Evolutionary conservation across 1,139 yeast genomes (phyloP), one percentile per base, ranked within the genome.

Genomic region (Blastobotrys proliferans): DNA sequence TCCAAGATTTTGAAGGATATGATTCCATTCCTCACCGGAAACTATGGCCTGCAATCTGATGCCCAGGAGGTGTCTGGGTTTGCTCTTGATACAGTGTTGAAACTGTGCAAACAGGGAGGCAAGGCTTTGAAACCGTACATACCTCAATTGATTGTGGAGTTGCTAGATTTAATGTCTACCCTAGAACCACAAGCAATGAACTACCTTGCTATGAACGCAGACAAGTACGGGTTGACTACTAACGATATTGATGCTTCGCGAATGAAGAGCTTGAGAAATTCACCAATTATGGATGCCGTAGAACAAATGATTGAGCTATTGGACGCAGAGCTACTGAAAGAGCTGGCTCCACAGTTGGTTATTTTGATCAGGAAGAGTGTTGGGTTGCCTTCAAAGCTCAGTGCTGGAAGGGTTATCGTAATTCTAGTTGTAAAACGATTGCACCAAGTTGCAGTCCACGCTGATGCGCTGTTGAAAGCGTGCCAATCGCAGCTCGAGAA

Each of bases 121-220:
- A 58, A 67, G 4, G 70, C 83, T 0, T 70, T 92, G 25, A 77
- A 72, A 51, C 80, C 84, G 1, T 86, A 80, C 61, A 77, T 85
- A 30, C 83, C 94, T 0, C 69, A 69, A 2, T 70, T 92, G 40
- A 69, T 87, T 16, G 83, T 79, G 38, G 86, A 86, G 44, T 73
- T 92, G 53, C 69, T 85, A 14, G 65, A 74, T 6, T 66, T 87
- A 50, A 79, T 92, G 79, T 85, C 97, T 0, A 83, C 94, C 0
- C 68, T 92, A 39, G 98, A 92, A 56, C 97, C 97, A 0, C 96
- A 90, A 58, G 80, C 85, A 2, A 76, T 87, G 52, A 90, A 92
- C 58, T 92, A 88, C 55, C 66, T 92, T 48, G 79, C 94, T 0
- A 70, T 92, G 51, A 90, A 92, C 65, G 96, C 97, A 0, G 90